These are phyloP conservation scores for Crithidia expoeki DNA, from an alignment of 208 protist species.

Conservation along the genomic window DNA sequence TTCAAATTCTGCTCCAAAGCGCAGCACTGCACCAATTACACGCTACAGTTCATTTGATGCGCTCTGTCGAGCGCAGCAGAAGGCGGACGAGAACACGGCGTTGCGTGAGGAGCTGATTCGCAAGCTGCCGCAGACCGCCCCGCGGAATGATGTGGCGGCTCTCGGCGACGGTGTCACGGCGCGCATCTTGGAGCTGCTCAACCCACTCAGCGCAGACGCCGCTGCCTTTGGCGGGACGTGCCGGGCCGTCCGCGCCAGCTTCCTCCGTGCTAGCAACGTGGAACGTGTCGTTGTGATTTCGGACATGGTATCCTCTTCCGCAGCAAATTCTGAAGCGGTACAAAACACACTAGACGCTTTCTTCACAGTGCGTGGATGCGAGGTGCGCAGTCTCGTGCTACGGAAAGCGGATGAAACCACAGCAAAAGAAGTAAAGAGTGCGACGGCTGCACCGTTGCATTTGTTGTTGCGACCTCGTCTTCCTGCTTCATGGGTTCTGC, in stretches of 20 bases:
- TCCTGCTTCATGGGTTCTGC: constrained; percentile 34
- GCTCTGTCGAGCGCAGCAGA: constrained; percentile 29
- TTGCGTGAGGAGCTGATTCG: constrained; percentile 40
- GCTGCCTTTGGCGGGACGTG: constrained; percentile 50
- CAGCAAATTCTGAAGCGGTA: constrained; percentile 28
- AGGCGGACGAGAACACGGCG: constrained; percentile 39
- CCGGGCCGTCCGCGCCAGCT: constrained; percentile 48
- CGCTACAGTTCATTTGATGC: constrained; percentile 51
- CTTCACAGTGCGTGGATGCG: constrained; percentile 27
- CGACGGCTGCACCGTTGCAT: neutral
- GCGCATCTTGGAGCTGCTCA: constrained; percentile 46
- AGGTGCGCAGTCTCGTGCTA: constrained; percentile 46
- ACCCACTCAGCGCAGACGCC: constrained; percentile 23
- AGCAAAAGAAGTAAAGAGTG: constrained; percentile 19
- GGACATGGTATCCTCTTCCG: constrained; percentile 28
- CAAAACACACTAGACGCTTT: constrained; percentile 39
- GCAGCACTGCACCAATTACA: constrained; percentile 15
- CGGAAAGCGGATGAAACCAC: constrained; percentile 36
- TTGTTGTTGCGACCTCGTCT: constrained; percentile 30
- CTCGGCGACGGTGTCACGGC: constrained; percentile 42
- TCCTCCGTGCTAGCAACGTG: constrained; percentile 21
- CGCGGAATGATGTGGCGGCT: constrained; percentile 46
- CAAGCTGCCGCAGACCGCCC: constrained; percentile 40
- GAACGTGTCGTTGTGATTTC: constrained; percentile 53
- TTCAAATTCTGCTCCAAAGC: neutral